Evolutionary conservation across 331 rosid species (phyloP).

Genomic region (Arachis monticola): DNA sequence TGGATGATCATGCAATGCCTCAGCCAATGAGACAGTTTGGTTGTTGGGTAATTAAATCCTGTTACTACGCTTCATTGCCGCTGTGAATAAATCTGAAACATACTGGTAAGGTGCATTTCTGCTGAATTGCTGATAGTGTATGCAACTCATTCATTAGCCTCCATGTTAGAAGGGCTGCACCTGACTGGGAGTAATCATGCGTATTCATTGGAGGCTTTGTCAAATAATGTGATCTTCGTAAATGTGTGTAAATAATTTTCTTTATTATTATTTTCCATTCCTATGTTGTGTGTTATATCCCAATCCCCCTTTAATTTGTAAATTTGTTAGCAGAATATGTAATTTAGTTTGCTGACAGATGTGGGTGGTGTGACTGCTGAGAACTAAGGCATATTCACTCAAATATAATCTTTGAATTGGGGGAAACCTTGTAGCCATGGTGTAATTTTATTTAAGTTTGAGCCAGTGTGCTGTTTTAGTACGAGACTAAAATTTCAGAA

Average conservation of each 20-base stretch:
- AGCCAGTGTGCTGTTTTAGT: constrained; percentile 28
- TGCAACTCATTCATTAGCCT: constrained; percentile 81
- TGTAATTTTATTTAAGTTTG: constrained; percentile 61
- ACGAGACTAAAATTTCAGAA: neutral
- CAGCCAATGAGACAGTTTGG: neutral
- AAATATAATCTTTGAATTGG: constrained; percentile 44
- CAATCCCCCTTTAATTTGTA: constrained; percentile 52
- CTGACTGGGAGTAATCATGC: constrained; percentile 50
- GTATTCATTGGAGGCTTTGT: constrained; percentile 66
- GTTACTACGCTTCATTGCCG: constrained; percentile 40
- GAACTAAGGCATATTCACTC: constrained; percentile 40
- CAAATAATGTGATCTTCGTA: constrained; percentile 77
- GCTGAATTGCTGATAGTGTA: constrained; percentile 46
- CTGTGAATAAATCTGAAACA: constrained; percentile 43
- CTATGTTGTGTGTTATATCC: constrained; percentile 54
- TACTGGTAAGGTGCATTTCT: constrained; percentile 50
- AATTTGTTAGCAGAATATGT: constrained; percentile 49
- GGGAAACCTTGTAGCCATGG: constrained; percentile 39
- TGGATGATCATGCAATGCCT: neutral
- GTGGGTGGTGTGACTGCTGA: constrained; percentile 47
- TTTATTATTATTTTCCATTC: constrained; percentile 38
- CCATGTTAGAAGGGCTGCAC: constrained; percentile 55
- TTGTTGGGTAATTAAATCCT: constrained; percentile 32
- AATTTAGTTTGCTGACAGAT: constrained; percentile 54
- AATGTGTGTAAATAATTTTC: constrained; percentile 73